Evolutionary conservation across 2,329 filamentous ascomycete species (phyloP).

Genomic region (Rhynchosporium graminicola): DNA sequence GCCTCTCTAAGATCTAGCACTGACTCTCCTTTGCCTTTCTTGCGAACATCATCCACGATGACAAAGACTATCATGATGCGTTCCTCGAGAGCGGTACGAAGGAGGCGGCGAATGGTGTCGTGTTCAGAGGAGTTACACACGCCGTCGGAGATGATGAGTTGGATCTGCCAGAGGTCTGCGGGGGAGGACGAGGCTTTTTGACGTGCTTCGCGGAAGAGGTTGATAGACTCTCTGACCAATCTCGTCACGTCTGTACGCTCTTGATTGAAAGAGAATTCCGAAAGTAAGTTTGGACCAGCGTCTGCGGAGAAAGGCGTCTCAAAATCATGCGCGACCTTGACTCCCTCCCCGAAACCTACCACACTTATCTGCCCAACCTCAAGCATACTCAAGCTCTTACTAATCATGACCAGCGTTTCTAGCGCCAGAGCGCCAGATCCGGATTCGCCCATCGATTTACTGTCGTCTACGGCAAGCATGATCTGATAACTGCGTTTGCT

Average conservation of each 20-base stretch:
- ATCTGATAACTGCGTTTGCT: constrained; percentile 96
- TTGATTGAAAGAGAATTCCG: constrained; percentile 83
- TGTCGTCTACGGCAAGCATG: constrained; percentile 95
- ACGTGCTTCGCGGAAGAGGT: constrained; percentile 78
- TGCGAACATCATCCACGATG: constrained; percentile 73
- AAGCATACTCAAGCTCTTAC: constrained; percentile 83
- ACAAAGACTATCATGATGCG: constrained; percentile 98
- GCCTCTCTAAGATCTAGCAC: constrained; percentile 90
- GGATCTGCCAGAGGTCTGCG: constrained; percentile 90
- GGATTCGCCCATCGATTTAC: constrained; percentile 85
- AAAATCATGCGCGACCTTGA: constrained; percentile 85
- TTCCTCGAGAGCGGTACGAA: constrained; percentile 87
- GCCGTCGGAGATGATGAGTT: constrained; percentile 90
- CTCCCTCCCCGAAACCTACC: constrained; percentile 81
- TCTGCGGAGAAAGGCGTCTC: constrained; percentile 78
- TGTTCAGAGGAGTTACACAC: constrained; percentile 82
- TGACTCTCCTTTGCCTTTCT: constrained; percentile 57
- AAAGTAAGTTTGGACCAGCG: constrained; percentile 79
- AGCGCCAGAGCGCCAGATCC: constrained; percentile 79
- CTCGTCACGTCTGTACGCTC: constrained; percentile 81
- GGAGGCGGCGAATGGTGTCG: constrained; percentile 75
- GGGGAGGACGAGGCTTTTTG: constrained; percentile 49
- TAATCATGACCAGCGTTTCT: constrained; percentile 90
- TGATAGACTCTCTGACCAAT: constrained; percentile 75
- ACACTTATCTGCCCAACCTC: constrained; percentile 94